A percentile compares a stretch with the other conserved stretches of the same genome.
These are phyloP conservation scores for Beauveria rudraprayagi DNA, from an alignment of 2,329 filamentous ascomycete genomes.

Conservation along the genomic window DNA sequence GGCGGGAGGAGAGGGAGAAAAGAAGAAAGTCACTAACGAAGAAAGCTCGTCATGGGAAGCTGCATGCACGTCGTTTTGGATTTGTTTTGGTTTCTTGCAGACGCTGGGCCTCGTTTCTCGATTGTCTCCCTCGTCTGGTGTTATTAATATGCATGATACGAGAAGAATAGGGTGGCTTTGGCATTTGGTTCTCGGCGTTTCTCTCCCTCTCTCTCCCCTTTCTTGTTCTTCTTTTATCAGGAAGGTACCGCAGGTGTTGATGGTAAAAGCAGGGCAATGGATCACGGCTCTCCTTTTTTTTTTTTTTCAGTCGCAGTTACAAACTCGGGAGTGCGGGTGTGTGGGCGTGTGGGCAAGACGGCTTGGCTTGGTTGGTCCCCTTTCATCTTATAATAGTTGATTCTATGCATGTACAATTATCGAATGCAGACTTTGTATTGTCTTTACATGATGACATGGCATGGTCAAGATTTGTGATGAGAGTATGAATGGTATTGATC, in stretches of 20 bases:
- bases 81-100: neutral
- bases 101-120: slow-evolving; percentile 3
- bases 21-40: neutral
- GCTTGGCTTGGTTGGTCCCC: neutral
- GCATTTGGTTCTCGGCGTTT: too few species aligned
- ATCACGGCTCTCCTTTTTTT: too few species aligned
- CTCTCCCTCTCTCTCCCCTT: too few species aligned
- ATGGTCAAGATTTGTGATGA: neutral
- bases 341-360: neutral
- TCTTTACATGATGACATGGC: neutral
- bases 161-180: too few species aligned
- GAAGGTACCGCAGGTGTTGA: too few species aligned
- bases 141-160: too few species aligned
- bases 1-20: neutral
- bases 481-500: neutral
- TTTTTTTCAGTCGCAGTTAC: neutral
- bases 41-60: neutral
- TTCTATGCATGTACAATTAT: neutral
- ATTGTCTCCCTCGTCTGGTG: too few species aligned
- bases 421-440: too few species aligned
- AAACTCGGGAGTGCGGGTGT: neutral
- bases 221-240: too few species aligned
- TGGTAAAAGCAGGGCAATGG: too few species aligned
- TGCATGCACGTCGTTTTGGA: neutral
- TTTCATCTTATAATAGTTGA: neutral